Percentiles rank a stretch among this genome's conserved stretches.
Conservation (phyloP, 176 grass and related monocot genomes). For the Hordeum marinum region DNA sequence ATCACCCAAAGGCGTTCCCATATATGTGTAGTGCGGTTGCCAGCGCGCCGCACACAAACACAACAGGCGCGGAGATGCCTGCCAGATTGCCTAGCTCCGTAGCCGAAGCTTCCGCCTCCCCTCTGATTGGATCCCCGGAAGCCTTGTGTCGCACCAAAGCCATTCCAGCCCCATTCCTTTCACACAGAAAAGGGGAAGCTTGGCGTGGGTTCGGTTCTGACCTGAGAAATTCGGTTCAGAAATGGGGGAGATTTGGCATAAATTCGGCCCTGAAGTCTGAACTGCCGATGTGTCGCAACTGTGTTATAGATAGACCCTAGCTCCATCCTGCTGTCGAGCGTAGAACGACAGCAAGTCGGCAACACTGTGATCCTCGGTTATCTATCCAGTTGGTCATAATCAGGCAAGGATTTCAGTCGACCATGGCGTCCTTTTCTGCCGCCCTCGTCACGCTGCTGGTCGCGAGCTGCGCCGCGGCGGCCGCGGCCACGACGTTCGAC, state of each 20-base stretch:
- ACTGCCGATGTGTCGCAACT: not conserved
- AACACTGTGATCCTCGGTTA: too few species aligned
- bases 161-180: conserved; percentile 26
- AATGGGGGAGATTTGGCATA: not conserved
- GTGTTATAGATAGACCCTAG: too few species aligned
- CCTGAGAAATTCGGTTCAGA: too few species aligned
- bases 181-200: too few species aligned
- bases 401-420: not conserved
- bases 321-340: too few species aligned
- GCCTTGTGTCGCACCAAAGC: conserved; percentile 26
- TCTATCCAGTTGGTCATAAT: too few species aligned
- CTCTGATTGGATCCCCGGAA: not conserved
- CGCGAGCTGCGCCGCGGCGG: conserved; percentile 8
- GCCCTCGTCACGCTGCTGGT: conserved; percentile 5
- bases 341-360: too few species aligned
- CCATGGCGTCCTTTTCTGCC: conserved; percentile 24
- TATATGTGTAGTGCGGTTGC: not conserved
- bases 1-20: not conserved
- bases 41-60: not conserved
- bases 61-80: not conserved
- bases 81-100: conserved; percentile 11
- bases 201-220: too few species aligned
- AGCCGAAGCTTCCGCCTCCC: not conserved
- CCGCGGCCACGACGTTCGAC: conserved; percentile 43
- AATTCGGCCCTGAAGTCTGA: not conserved